phyloP scores from a whole-genome alignment of 2,329 filamentous ascomycete genomes.

The Acarospora socialis region DNA sequence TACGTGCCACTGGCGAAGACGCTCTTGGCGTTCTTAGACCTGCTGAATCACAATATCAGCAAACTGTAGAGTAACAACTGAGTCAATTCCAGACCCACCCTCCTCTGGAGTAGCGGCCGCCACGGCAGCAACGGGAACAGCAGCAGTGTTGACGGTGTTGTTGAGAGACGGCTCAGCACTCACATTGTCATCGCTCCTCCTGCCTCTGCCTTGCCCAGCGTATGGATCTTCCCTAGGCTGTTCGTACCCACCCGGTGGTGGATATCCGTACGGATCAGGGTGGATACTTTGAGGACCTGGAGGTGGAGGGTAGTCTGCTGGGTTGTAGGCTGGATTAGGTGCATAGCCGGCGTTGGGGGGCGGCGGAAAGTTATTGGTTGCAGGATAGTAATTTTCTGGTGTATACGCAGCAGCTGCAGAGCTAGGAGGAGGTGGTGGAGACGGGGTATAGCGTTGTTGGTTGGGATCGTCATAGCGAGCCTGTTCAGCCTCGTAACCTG shows the following conservation, averaged over 20 bases:
- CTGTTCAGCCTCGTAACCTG: constrained; percentile 21
- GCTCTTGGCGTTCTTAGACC: constrained; percentile 15
- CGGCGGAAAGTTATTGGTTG: constrained; percentile 28
- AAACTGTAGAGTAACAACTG: not conserved
- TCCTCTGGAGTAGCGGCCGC: constrained; percentile 20
- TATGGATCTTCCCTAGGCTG: constrained; percentile 26
- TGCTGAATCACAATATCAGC: constrained; percentile 9
- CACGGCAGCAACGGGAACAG: too few relatives aligned
- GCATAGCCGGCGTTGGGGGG: constrained; percentile 21
- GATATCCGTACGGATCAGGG: constrained; percentile 13
- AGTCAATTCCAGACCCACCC: constrained; percentile 11
- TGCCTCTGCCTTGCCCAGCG: constrained; percentile 20
- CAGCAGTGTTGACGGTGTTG: constrained; percentile 21
- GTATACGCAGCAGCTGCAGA: constrained; percentile 19
- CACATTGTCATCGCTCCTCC: constrained; percentile 35
- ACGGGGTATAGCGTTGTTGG: constrained; percentile 23
- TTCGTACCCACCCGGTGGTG: too few relatives aligned
- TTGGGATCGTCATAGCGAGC: constrained; percentile 20
- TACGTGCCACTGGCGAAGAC: constrained; percentile 8
- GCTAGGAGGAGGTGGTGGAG: constrained; percentile 23
- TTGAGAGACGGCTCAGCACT: constrained; percentile 25
- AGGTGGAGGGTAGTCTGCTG: constrained; percentile 29
- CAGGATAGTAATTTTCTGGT: constrained; percentile 26
- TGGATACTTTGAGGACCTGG: constrained; percentile 17
- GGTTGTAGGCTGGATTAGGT: constrained; percentile 21